A percentile compares a stretch with the other conserved stretches of the same genome.
Evolutionary conservation across 306 rosid genomes (phyloP).

Genomic region (Cucurbita ficifolia): DNA sequence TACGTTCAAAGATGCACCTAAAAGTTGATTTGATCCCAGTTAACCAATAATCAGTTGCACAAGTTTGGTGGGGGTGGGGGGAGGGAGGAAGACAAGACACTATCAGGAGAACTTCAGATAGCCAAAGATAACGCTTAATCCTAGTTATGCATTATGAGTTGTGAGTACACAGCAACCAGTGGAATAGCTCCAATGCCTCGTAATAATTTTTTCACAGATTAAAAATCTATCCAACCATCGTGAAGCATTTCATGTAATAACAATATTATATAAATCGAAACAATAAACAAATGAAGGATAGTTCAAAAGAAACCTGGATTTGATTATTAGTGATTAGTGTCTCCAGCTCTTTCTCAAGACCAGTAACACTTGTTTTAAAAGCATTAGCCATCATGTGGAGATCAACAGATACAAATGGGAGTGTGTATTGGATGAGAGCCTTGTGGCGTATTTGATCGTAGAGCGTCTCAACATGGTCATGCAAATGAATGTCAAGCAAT

Average conservation of each 20-base stretch:
- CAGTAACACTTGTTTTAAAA: conserved; percentile 80
- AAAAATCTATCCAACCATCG: not conserved
- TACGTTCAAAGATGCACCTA: not conserved
- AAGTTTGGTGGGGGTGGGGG: not conserved
- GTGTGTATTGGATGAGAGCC: conserved; percentile 91
- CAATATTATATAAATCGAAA: not conserved
- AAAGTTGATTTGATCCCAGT: not conserved
- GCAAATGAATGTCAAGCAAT: conserved; percentile 76
- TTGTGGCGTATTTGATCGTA: conserved; percentile 92
- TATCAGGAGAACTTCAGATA: not conserved
- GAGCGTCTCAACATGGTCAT: conserved; percentile 85
- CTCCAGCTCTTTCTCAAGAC: conserved; percentile 94
- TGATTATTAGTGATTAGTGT: conserved; percentile 87
- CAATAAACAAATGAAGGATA: not conserved
- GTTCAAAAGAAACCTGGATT: conserved; percentile 58
- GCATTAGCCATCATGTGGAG: conserved; percentile 87
- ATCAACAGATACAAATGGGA: conserved; percentile 91
- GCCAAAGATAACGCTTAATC: too few species aligned
- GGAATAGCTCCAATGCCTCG: not conserved
- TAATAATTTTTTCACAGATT: not conserved
- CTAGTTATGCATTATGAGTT: too few species aligned
- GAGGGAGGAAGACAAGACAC: not conserved
- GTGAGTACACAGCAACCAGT: not conserved
- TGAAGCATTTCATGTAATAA: not conserved
- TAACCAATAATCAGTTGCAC: not conserved